These are phyloP conservation scores for Buxus sempervirens DNA, from an alignment of 164 flowering plant species.

Conservation along the genomic window DNA sequence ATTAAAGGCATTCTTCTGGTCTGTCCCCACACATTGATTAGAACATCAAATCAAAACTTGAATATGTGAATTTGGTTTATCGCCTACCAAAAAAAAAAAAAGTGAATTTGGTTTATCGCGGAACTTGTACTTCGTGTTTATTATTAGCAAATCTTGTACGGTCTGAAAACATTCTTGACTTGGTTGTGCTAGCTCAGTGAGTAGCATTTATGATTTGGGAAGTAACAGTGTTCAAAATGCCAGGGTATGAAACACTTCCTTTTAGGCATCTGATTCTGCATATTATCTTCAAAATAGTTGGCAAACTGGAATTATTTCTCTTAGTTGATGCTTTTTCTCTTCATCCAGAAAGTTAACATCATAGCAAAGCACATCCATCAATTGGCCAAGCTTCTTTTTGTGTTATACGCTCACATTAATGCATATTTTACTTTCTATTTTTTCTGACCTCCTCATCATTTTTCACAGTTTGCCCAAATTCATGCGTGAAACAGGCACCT, in stretches of 20 bases:
- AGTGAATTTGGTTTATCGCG: neutral
- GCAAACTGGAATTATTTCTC: no score
- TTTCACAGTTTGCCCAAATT: constrained; percentile 72
- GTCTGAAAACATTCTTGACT: no score
- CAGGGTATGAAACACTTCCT: neutral
- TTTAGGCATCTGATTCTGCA: no score
- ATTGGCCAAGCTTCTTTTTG: neutral
- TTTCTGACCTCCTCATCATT: no score
- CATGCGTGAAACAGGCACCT: constrained; percentile 80
- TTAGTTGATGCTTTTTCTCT: no score
- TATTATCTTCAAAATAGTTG: no score
- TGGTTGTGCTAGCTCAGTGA: neutral
- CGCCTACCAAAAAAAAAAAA: no score
- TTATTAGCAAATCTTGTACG: no score
- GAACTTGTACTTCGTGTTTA: neutral
- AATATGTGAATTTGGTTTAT: neutral
- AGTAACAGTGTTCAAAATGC: neutral
- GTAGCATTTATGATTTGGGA: neutral
- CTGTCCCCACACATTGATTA: neutral
- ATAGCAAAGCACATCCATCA: neutral
- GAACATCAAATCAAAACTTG: neutral
- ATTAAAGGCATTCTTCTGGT: neutral
- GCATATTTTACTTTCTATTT: neutral
- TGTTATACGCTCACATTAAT: neutral
- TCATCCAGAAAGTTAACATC: no score